These are phyloP conservation scores for Phialemonium atrogriseum DNA, from an alignment of 2,329 filamentous ascomycete genomes.

Conservation along the genomic window DNA sequence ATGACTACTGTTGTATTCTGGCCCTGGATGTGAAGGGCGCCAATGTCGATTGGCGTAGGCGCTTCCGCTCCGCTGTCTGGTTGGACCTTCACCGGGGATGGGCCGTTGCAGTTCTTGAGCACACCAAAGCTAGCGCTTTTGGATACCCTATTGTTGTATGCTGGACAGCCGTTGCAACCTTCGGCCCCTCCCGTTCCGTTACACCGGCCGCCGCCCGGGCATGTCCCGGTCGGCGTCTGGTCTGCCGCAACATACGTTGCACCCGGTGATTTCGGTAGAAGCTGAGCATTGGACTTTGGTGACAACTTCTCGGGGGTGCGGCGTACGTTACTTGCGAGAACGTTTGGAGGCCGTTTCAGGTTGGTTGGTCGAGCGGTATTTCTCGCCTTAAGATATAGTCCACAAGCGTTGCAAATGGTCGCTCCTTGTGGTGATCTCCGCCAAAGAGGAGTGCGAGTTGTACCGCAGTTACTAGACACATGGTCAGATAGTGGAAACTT, in stretches of 20 bases:
- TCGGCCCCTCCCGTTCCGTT: conserved; percentile 95
- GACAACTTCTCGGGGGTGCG: conserved; percentile 31
- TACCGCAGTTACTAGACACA: conserved; percentile 74
- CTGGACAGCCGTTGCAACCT: conserved; percentile 90
- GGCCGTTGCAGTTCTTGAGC: conserved; percentile 33
- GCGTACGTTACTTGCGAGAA: conserved; percentile 35
- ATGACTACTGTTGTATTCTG: conserved; percentile 61
- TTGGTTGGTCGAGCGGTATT: conserved; percentile 88
- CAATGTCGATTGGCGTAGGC: conserved; percentile 39
- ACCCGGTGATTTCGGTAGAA: conserved; percentile 31
- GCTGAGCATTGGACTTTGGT: conserved; percentile 29
- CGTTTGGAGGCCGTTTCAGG: conserved; percentile 65
- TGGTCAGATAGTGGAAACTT: conserved; percentile 7
- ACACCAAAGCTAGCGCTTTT: conserved; percentile 70
- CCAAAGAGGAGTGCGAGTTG: conserved; percentile 91
- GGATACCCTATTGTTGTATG: conserved; percentile 92
- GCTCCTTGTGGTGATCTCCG: conserved; percentile 84
- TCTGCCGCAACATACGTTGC: conserved; percentile 73
- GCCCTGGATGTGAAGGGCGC: conserved; percentile 33
- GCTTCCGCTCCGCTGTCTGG: conserved; percentile 21
- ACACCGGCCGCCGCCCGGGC: conserved; percentile 87
- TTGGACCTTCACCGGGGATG: conserved; percentile 14
- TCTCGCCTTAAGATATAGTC: conserved; percentile 86
- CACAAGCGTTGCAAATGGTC: conserved; percentile 96
- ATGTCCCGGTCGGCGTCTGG: conserved; percentile 72